A percentile compares a stretch with the other conserved stretches of the same genome.
These are phyloP conservation scores for Mikania micrantha DNA, from an alignment of 129 eudicot species.

Conservation along the genomic window DNA sequence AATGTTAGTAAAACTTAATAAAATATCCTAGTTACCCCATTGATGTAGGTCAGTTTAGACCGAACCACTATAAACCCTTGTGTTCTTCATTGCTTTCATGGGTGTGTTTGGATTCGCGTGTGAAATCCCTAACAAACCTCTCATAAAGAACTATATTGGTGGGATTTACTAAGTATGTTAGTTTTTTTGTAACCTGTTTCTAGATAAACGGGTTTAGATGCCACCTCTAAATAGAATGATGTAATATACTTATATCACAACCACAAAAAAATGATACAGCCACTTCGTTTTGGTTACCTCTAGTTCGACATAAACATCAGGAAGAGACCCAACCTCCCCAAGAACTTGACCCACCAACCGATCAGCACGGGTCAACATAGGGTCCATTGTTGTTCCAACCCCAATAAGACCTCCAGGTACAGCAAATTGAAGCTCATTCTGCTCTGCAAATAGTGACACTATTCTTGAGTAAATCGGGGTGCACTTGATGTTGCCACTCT, in stretches of 20 bases:
- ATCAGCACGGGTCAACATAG: slow-evolving; percentile 97
- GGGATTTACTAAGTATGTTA: too few species aligned
- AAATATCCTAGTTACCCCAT: too few species aligned
- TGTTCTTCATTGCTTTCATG: too few species aligned
- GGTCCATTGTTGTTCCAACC: slow-evolving; percentile 98
- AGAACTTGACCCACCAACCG: slow-evolving; percentile 97
- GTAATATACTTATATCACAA: not conserved
- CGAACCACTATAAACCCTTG: too few species aligned
- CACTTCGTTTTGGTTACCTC: slow-evolving; percentile 43
- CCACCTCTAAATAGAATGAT: not conserved
- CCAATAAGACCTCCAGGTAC: slow-evolving; percentile 99
- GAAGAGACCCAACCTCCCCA: slow-evolving; percentile 97
- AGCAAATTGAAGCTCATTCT: slow-evolving; percentile 89
- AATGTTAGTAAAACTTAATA: too few species aligned
- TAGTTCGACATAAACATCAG: slow-evolving; percentile 86
- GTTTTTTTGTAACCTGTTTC: not conserved
- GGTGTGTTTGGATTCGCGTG: too few species aligned
- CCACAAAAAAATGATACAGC: not conserved
- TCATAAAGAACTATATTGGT: too few species aligned
- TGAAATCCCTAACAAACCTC: too few species aligned
- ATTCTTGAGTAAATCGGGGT: slow-evolving; percentile 93
- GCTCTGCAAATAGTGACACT: slow-evolving; percentile 90
- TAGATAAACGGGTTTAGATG: not conserved
- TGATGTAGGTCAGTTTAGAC: too few species aligned
- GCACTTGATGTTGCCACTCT: slow-evolving; percentile 84